Percentiles rank a stretch among this genome's conserved stretches.
phyloP scores from a whole-genome alignment of 164 flowering plant genomes.

The Tetrastigma voinierianum region DNA sequence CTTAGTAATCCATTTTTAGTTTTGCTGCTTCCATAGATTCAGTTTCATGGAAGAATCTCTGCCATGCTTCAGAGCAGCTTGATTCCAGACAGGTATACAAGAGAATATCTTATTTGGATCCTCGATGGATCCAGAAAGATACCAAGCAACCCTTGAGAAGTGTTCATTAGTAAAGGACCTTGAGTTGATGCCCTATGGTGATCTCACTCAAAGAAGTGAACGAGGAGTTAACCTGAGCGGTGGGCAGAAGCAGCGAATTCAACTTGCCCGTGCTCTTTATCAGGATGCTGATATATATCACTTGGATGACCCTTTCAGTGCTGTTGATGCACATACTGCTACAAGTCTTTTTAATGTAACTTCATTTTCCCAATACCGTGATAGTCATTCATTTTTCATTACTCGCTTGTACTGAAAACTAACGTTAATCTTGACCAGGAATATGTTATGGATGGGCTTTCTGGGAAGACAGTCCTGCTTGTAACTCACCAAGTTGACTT shows the following conservation, averaged over 20 bases:
- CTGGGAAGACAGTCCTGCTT: slow-evolving; percentile 27
- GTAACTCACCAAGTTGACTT: slow-evolving; percentile 32
- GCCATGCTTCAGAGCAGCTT: slow-evolving; percentile 32
- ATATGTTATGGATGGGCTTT: slow-evolving; percentile 27
- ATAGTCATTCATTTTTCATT: neutral
- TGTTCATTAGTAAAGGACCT: slow-evolving; percentile 28
- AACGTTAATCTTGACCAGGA: slow-evolving; percentile 17
- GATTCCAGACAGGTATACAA: slow-evolving; percentile 31
- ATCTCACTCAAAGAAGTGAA: slow-evolving; percentile 29
- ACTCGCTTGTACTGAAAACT: slow-evolving; percentile 3
- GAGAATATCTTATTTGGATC: slow-evolving; percentile 29
- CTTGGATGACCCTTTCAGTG: slow-evolving; percentile 32
- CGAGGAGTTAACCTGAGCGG: slow-evolving; percentile 31
- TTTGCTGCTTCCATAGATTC: slow-evolving; percentile 15
- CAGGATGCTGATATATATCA: slow-evolving; percentile 28
- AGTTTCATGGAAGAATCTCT: slow-evolving; percentile 19
- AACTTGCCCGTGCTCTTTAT: slow-evolving; percentile 32
- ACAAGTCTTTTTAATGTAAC: slow-evolving; percentile 22
- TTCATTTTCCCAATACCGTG: neutral
- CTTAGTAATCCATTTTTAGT: neutral
- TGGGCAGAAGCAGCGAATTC: slow-evolving; percentile 33
- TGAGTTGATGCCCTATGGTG: slow-evolving; percentile 25
- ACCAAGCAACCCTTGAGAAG: slow-evolving; percentile 20
- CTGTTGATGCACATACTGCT: slow-evolving; percentile 34
- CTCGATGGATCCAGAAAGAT: slow-evolving; percentile 19